phyloP scores from a whole-genome alignment of 805 yeast genomes.

The Kodamaea jinghongensis region DNA sequence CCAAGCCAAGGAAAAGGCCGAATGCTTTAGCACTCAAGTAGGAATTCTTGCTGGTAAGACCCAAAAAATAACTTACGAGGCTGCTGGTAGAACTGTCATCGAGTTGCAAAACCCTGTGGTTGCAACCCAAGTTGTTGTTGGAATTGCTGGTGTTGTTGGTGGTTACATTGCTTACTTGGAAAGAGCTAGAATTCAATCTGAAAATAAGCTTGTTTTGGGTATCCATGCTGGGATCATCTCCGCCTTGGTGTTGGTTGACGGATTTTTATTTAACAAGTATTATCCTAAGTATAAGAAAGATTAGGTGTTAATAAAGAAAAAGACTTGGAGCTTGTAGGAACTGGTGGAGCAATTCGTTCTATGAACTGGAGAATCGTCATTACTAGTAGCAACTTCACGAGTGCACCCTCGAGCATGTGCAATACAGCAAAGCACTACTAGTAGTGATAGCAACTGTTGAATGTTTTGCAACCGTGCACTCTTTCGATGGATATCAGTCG shows the following conservation, averaged over 20 bases:
- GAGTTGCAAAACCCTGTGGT: slow-evolving; percentile 67
- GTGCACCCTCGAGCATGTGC: too few species aligned
- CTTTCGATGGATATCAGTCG: too few species aligned
- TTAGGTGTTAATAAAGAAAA: too few species aligned
- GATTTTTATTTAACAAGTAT: slow-evolving; percentile 49
- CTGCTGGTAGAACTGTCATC: slow-evolving; percentile 17
- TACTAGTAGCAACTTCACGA: too few species aligned
- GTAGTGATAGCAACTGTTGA: too few species aligned
- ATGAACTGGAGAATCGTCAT: too few species aligned
- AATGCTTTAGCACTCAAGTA: background rate
- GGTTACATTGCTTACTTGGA: slow-evolving; percentile 50
- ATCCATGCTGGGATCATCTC: slow-evolving; percentile 51
- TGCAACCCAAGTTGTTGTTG: slow-evolving; percentile 49
- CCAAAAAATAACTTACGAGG: slow-evolving; percentile 3
- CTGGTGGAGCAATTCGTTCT: too few species aligned
- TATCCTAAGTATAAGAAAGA: slow-evolving; percentile 24
- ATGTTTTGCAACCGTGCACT: too few species aligned
- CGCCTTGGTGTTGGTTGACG: slow-evolving; percentile 55
- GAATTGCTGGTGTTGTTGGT: slow-evolving; percentile 47
- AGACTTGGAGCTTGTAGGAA: too few species aligned
- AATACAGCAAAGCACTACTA: too few species aligned
- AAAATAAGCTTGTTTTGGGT: slow-evolving; percentile 43
- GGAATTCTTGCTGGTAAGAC: slow-evolving; percentile 2
- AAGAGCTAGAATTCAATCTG: slow-evolving; percentile 46
- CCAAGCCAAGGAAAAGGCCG: slow-evolving; percentile 7